phyloP scores from a whole-genome alignment of 352 stramenopile species.

The Phytopythium delawarense region DNA sequence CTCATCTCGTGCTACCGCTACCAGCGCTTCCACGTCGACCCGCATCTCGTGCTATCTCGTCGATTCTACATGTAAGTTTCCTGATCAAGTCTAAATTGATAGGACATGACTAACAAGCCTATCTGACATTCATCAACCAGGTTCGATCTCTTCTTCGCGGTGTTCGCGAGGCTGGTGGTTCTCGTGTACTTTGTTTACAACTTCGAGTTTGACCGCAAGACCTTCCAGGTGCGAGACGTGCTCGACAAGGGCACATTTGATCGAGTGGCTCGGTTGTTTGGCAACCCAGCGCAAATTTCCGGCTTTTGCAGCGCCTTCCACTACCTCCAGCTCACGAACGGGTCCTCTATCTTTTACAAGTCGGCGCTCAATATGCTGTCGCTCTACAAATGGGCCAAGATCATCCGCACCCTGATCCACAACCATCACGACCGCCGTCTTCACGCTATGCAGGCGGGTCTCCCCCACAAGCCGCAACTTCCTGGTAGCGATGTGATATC shows the following conservation, averaged over 20 bases:
- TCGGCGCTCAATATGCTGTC: slow-evolving; percentile 30
- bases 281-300: slow-evolving; percentile 29
- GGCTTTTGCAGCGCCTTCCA: slow-evolving; percentile 33
- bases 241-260: slow-evolving; percentile 22
- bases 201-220: slow-evolving; percentile 34
- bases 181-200: slow-evolving; percentile 27
- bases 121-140: slow-evolving; percentile 6
- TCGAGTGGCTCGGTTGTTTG: slow-evolving; percentile 28
- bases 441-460: no score
- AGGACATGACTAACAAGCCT: no score
- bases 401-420: slow-evolving; percentile 28
- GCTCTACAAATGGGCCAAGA: slow-evolving; percentile 47
- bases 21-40: slow-evolving; percentile 26
- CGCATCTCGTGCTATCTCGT: slow-evolving; percentile 22
- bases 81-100: no score
- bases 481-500: background rate
- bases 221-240: slow-evolving; percentile 23
- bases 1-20: slow-evolving; percentile 41
- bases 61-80: slow-evolving; percentile 33
- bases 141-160: slow-evolving; percentile 49
- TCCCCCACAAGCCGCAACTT: background rate
- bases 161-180: slow-evolving; percentile 36
- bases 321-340: slow-evolving; percentile 24
- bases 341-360: slow-evolving; percentile 28
- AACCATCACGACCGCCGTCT: slow-evolving; percentile 19